Evolutionary conservation across 202 grass and related monocot genomes (phyloP).

Genomic region (Brachypodium distachyon): DNA sequence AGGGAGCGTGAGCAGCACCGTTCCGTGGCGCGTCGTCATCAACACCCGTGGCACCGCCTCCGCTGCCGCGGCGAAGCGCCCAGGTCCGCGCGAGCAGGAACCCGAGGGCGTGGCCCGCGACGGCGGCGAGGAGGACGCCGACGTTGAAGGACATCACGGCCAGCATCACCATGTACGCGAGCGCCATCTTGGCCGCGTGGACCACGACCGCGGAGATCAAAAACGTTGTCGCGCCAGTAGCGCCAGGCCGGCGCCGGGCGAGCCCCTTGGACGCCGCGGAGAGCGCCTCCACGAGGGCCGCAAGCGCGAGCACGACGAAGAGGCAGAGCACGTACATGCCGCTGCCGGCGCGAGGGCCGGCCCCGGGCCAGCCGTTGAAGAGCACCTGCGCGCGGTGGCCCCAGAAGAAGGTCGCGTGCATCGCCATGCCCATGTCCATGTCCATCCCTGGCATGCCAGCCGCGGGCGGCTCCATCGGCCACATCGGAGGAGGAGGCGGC

Average conservation of each 20-base stretch:
- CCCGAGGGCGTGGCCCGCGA: conserved; percentile 50
- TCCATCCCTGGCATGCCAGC: background rate
- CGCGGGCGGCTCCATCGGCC: background rate
- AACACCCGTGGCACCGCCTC: background rate
- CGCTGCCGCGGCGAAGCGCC: background rate
- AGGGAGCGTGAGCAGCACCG: background rate
- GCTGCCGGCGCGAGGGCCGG: conserved; percentile 1
- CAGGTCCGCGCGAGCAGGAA: conserved; percentile 36
- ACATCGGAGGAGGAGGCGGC: background rate
- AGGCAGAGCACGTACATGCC: conserved; percentile 66
- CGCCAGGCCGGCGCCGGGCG: background rate
- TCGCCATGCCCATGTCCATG: conserved; percentile 20
- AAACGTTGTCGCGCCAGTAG: background rate
- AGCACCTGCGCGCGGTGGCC: conserved; percentile 40
- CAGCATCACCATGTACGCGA: conserved; percentile 66
- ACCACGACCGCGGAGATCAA: no score
- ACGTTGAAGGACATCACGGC: conserved; percentile 68
- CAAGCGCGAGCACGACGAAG: conserved; percentile 35
- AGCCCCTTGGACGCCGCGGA: background rate
- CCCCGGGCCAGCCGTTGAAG: conserved; percentile 47
- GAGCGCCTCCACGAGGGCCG: conserved; percentile 42
- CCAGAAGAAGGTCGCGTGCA: conserved; percentile 72
- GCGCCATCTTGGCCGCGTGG: conserved; percentile 34
- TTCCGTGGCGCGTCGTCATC: background rate
- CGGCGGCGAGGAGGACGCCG: conserved; percentile 43